Evolutionary conservation across 495 filamentous ascomycete genomes (phyloP).

Genomic region (Penicillium simplicissimum): DNA sequence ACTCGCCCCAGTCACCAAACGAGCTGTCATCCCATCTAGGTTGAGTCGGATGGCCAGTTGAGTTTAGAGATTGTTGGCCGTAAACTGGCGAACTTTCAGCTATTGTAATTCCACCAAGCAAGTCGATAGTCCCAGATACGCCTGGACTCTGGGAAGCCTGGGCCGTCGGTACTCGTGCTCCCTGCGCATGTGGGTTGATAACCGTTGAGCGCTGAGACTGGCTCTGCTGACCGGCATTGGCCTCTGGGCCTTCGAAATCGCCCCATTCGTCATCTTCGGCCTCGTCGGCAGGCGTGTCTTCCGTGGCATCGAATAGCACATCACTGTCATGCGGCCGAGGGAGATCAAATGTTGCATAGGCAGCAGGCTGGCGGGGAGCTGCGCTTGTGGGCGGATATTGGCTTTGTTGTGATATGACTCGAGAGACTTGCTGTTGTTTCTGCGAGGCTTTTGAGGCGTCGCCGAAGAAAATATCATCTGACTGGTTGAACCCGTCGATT

Average conservation of each 20-base stretch:
- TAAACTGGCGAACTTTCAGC: background rate
- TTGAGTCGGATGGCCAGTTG: slow-evolving; percentile 6
- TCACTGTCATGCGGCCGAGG: slow-evolving; percentile 31
- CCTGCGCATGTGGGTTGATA: background rate
- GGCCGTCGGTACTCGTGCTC: background rate
- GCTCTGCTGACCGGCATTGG: background rate
- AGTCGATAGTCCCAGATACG: background rate
- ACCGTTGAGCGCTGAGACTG: background rate
- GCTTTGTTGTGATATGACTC: slow-evolving; percentile 4
- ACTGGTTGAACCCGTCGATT: slow-evolving; percentile 28
- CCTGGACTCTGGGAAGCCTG: background rate
- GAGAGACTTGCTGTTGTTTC: background rate
- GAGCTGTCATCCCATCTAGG: slow-evolving; percentile 25
- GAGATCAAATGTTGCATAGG: slow-evolving; percentile 21
- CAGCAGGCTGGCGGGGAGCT: slow-evolving; percentile 10
- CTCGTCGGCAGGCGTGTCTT: slow-evolving; percentile 36
- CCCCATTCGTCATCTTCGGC: slow-evolving; percentile 55
- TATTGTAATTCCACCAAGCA: background rate
- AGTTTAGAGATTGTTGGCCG: background rate
- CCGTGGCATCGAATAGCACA: slow-evolving; percentile 49
- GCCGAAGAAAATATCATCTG: slow-evolving; percentile 28
- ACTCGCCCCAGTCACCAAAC: slow-evolving; percentile 24
- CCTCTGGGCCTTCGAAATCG: background rate
- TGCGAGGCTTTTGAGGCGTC: slow-evolving; percentile 8
- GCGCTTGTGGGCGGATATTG: slow-evolving; percentile 10